These are phyloP conservation scores for Eurotiales sp. DNA, from an alignment of 2,329 filamentous ascomycete genomes.

Conservation along the genomic window DNA sequence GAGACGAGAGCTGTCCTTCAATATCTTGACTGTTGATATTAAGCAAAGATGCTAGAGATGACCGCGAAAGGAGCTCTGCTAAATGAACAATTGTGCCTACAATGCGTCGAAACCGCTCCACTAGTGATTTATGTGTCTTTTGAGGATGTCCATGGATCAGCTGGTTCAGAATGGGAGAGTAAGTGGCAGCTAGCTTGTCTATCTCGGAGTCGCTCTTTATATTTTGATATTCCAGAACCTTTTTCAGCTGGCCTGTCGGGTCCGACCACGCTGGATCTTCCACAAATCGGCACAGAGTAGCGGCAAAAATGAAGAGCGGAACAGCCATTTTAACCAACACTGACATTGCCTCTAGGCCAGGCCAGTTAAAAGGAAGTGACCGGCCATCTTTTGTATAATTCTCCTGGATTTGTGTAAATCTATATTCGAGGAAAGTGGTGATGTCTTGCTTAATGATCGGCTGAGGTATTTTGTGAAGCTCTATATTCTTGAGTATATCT, in stretches of 20 bases:
- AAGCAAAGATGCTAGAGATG: background rate
- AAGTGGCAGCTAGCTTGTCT: too few species aligned
- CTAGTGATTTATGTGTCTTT: background rate
- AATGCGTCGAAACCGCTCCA: background rate
- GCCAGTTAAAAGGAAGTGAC: too few species aligned
- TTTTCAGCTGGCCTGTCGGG: slow-evolving; percentile 4
- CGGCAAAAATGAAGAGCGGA: background rate
- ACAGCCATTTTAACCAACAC: background rate
- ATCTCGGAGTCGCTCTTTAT: slow-evolving; percentile 16
- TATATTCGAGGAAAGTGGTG: slow-evolving; percentile 19
- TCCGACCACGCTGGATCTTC: too few species aligned
- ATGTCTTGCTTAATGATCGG: slow-evolving; percentile 21
- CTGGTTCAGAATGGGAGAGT: too few species aligned
- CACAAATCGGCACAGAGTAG: background rate
- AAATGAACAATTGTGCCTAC: background rate
- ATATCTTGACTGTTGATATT: background rate
- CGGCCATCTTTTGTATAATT: too few species aligned
- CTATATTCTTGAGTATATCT: slow-evolving; percentile 17
- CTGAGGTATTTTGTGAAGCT: slow-evolving; percentile 19
- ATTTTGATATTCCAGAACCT: background rate
- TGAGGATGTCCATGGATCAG: too few species aligned
- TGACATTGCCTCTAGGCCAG: background rate
- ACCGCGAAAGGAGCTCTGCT: background rate
- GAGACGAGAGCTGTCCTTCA: background rate
- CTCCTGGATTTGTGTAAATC: slow-evolving; percentile 6